phyloP scores from a whole-genome alignment of 192 early-diverging fungal species.

The Rhizophagus clarus region DNA sequence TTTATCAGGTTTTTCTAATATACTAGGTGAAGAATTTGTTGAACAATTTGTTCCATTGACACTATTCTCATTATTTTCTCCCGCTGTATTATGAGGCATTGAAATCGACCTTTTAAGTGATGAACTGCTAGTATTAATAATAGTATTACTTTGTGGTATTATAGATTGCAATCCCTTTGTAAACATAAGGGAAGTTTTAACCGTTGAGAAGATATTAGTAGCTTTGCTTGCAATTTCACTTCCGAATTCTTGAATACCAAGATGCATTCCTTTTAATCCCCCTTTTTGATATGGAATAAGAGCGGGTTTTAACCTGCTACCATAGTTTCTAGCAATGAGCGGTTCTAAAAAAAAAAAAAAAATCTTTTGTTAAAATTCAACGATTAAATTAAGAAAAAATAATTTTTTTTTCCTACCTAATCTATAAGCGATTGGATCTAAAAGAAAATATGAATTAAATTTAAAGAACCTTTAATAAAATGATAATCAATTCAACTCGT shows the following conservation, averaged over 20 bases:
- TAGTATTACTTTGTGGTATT: neutral
- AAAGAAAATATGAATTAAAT: neutral
- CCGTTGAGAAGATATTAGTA: conserved; percentile 63
- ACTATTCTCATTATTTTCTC: conserved; percentile 7
- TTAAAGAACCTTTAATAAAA: neutral
- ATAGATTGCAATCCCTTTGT: conserved; percentile 34
- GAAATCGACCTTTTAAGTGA: neutral
- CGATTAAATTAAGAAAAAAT: neutral
- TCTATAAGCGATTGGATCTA: conserved; percentile 68
- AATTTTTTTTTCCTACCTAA: conserved; percentile 21
- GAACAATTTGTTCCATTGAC: conserved; percentile 26
- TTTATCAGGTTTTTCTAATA: neutral
- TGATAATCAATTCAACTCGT: neutral
- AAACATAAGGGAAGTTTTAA: conserved; percentile 49
- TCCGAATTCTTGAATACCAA: conserved; percentile 69
- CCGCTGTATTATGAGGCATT: neutral
- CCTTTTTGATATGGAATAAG: conserved; percentile 82
- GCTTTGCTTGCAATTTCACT: conserved; percentile 69
- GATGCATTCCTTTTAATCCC: conserved; percentile 68
- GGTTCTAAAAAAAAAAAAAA: conserved; percentile 55
- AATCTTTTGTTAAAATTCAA: neutral
- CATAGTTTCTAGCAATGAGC: conserved; percentile 60
- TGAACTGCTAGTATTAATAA: neutral
- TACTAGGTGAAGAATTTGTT: conserved; percentile 5
- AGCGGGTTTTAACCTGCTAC: conserved; percentile 63